Conservation (phyloP, 306 rosid genomes). For the Vicia villosa region DNA sequence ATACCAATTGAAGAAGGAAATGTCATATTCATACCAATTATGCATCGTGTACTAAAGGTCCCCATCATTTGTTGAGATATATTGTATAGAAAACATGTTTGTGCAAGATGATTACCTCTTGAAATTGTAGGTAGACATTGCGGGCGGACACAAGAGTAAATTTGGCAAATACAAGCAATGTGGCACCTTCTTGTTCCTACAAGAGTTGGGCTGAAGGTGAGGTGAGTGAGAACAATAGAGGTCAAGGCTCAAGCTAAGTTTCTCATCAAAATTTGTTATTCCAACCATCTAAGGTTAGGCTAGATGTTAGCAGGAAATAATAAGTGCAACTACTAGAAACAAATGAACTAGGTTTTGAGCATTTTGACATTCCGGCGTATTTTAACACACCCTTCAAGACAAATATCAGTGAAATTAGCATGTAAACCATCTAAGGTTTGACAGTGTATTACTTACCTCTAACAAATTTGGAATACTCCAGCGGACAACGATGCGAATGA, state of each 20-base stretch:
- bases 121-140: conserved; percentile 84
- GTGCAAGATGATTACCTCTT: conserved; percentile 62
- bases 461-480: conserved; percentile 88
- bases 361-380: neutral
- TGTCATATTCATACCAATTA: conserved; percentile 8
- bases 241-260: no score
- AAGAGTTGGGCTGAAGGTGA: conserved; percentile 28
- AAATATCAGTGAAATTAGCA: conserved; percentile 6
- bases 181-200: conserved; percentile 95
- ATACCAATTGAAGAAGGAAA: conserved; percentile 20
- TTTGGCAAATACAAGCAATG: conserved; percentile 84
- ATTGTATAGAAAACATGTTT: conserved; percentile 24
- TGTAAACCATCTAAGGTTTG: neutral
- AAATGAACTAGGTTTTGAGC: conserved; percentile 25
- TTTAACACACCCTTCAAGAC: conserved; percentile 6
- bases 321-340: conserved; percentile 20
- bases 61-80: neutral
- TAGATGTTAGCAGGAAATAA: no score
- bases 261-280: no score
- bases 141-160: conserved; percentile 71
- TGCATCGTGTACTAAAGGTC: neutral
- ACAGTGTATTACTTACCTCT: conserved; percentile 62
- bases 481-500: conserved; percentile 73
- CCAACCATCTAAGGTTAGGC: no score
- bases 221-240: no score